These are phyloP conservation scores for Torulaspora microellipsoides DNA, from an alignment of 805 yeast genomes.

Conservation along the genomic window DNA sequence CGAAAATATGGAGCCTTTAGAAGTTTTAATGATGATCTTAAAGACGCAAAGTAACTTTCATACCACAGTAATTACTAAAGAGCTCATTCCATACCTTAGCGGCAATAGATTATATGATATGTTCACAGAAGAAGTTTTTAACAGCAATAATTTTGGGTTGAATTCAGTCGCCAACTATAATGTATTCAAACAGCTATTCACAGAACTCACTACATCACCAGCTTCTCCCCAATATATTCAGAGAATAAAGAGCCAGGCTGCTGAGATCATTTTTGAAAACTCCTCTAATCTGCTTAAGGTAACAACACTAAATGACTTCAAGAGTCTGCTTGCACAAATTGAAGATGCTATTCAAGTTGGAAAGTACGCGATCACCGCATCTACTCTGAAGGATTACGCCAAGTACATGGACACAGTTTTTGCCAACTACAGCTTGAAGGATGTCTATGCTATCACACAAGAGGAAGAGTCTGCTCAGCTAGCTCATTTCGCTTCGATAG, in stretches of 20 bases:
- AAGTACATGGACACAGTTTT: slow-evolving; percentile 13
- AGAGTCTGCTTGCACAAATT: slow-evolving; percentile 13
- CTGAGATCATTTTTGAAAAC: slow-evolving; percentile 23
- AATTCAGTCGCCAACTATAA: slow-evolving; percentile 13
- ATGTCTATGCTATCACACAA: slow-evolving; percentile 19
- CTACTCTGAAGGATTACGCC: slow-evolving; percentile 14
- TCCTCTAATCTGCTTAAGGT: slow-evolving; percentile 12
- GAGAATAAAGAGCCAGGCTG: slow-evolving; percentile 4
- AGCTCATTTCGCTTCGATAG: slow-evolving; percentile 22
- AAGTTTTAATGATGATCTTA: slow-evolving; percentile 17
- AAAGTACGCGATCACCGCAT: slow-evolving; percentile 8
- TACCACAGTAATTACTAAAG: slow-evolving; percentile 12
- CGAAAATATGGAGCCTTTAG: slow-evolving; percentile 14
- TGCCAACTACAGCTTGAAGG: slow-evolving; percentile 17
- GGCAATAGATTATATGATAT: slow-evolving; percentile 8
- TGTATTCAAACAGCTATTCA: slow-evolving; percentile 13
- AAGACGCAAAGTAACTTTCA: slow-evolving; percentile 1
- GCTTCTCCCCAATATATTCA: background rate
- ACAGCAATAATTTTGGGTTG: slow-evolving; percentile 16
- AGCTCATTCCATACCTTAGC: slow-evolving; percentile 24
- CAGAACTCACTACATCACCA: background rate
- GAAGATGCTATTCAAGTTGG: slow-evolving; percentile 8
- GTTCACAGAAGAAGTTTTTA: slow-evolving; percentile 18
- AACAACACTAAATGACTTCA: slow-evolving; percentile 1
- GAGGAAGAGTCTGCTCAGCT: slow-evolving; percentile 23